Conservation (phyloP, 2,329 filamentous ascomycete species). For the Ceratocystiopsis sp. region DNA sequence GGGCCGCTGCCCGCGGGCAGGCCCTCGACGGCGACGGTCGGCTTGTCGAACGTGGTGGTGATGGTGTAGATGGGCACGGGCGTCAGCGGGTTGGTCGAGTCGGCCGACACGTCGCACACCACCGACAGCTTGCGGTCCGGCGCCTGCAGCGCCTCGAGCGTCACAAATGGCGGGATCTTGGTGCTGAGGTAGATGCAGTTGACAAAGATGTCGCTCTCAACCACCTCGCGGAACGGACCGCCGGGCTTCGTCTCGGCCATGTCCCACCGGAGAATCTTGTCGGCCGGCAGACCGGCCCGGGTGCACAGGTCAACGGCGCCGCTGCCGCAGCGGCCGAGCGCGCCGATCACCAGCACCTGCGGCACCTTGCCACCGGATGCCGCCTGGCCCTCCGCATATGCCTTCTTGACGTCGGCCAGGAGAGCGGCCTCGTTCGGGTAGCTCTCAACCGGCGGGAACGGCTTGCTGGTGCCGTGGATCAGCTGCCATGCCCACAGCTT, state of each 20-base stretch:
- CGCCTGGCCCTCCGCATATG: slow-evolving; percentile 44
- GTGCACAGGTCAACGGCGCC: slow-evolving; percentile 70
- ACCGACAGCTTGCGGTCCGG: slow-evolving; percentile 55
- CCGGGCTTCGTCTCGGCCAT: slow-evolving; percentile 60
- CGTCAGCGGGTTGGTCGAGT: slow-evolving; percentile 50
- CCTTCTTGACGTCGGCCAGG: slow-evolving; percentile 56
- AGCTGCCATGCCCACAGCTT: slow-evolving; percentile 68
- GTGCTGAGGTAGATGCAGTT: slow-evolving; percentile 73
- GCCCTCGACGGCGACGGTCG: slow-evolving; percentile 54
- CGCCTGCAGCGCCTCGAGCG: slow-evolving; percentile 45
- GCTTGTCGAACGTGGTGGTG: slow-evolving; percentile 74
- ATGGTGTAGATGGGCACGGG: slow-evolving; percentile 62
- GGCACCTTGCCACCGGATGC: slow-evolving; percentile 48
- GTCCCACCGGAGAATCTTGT: slow-evolving; percentile 54
- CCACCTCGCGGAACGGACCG: slow-evolving; percentile 66
- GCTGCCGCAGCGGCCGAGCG: slow-evolving; percentile 63
- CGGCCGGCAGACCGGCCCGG: slow-evolving; percentile 52
- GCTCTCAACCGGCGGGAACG: too few species aligned
- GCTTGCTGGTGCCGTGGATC: slow-evolving; percentile 34
- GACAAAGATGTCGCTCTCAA: slow-evolving; percentile 59
- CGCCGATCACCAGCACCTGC: slow-evolving; percentile 70
- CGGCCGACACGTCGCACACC: slow-evolving; percentile 63
- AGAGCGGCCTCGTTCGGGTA: slow-evolving; percentile 26
- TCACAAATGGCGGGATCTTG: slow-evolving; percentile 69
- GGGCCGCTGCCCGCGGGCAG: slow-evolving; percentile 27